Conservation (phyloP, 2,329 filamentous ascomycete species). For the Waltergamsia citrina region DNA sequence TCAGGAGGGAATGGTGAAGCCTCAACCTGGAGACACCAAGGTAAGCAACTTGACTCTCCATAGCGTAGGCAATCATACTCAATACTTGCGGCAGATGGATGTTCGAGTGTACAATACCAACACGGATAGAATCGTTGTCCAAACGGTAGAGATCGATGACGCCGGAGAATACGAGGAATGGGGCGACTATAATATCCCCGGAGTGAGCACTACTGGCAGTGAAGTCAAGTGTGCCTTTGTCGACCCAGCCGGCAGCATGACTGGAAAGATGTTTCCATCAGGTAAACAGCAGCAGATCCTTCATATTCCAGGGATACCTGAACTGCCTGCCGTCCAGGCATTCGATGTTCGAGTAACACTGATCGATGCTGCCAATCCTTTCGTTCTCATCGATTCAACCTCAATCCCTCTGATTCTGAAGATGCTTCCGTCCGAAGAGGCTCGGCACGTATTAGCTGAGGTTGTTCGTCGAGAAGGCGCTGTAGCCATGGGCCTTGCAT, state of each 20-base stretch:
- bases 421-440: conserved; percentile 2
- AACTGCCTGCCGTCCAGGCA: conserved; percentile 8
- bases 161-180: conserved; percentile 33
- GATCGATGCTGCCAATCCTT: conserved; percentile 27
- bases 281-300: conserved; percentile 37
- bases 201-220: conserved; percentile 42
- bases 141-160: conserved; percentile 39
- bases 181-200: conserved; percentile 48
- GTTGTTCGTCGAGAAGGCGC: conserved; percentile 43
- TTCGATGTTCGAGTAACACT: conserved; percentile 22
- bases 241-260: conserved; percentile 50
- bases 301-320: conserved; percentile 19
- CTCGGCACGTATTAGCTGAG: conserved; percentile 26
- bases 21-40: conserved; percentile 13
- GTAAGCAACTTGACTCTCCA: conserved; percentile 32
- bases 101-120: conserved; percentile 52
- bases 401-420: conserved; percentile 15
- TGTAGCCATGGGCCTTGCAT: conserved; percentile 45
- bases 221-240: conserved; percentile 49
- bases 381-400: conserved; percentile 38
- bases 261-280: conserved; percentile 47
- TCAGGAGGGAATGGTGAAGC: conserved; percentile 32
- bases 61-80: too few species aligned
- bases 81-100: conserved; percentile 10
- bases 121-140: conserved; percentile 44